Percentiles rank a stretch among this genome's conserved stretches.
phyloP scores from a whole-genome alignment of 2,329 filamentous ascomycete species.

The Scedosporium minutisporum region DNA sequence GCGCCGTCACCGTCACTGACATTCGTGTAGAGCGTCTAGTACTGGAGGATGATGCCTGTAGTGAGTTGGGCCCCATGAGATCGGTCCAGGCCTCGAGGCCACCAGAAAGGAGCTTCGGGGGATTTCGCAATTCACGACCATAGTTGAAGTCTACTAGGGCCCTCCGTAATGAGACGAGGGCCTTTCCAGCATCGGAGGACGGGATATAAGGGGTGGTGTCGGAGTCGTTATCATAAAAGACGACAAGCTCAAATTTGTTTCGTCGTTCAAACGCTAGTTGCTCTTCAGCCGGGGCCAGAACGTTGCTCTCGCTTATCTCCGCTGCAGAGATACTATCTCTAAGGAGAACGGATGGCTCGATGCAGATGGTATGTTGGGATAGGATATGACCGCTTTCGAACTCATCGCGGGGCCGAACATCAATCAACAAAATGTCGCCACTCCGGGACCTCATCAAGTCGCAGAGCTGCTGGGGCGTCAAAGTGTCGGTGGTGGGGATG shows the following conservation, averaged over 20 bases:
- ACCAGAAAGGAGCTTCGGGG: constrained; percentile 69
- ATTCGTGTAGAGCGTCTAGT: not conserved
- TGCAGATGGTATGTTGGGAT: constrained; percentile 73
- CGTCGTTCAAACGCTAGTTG: constrained; percentile 61
- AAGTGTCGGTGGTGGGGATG: constrained; percentile 44
- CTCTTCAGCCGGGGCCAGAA: constrained; percentile 66
- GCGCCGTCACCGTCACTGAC: not conserved
- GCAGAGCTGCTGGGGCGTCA: constrained; percentile 62
- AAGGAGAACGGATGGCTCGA: constrained; percentile 69
- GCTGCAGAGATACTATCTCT: constrained; percentile 56
- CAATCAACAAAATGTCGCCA: constrained; percentile 69
- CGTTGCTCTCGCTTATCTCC: constrained; percentile 56
- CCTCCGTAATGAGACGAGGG: constrained; percentile 51
- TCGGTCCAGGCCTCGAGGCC: constrained; percentile 82
- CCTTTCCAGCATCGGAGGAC: constrained; percentile 6
- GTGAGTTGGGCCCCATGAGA: constrained; percentile 61
- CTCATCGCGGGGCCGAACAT: constrained; percentile 68
- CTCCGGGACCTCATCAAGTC: constrained; percentile 50
- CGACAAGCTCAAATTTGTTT: constrained; percentile 73
- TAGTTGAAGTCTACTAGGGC: constrained; percentile 79
- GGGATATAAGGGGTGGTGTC: constrained; percentile 31
- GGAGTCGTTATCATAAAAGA: constrained; percentile 77
- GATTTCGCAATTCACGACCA: constrained; percentile 60
- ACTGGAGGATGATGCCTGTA: constrained; percentile 16
- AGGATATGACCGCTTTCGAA: constrained; percentile 88